Evolutionary conservation across 176 grass and related monocot genomes (phyloP), one percentile per base, ranked within the genome.

Genomic region (Saccharum officinarum): DNA sequence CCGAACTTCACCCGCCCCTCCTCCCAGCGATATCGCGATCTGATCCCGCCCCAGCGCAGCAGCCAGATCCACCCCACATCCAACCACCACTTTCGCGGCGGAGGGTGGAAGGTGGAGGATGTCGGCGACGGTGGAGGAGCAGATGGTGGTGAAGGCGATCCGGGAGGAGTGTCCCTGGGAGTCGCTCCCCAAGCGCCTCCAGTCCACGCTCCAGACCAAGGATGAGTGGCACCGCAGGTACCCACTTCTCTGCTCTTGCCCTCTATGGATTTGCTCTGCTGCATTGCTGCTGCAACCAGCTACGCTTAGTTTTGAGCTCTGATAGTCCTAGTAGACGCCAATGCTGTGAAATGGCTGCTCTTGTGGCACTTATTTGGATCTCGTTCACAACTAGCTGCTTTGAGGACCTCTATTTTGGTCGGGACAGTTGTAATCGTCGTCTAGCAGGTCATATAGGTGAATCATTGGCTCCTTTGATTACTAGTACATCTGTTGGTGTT

Each of bases 191-290:
- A 99, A 92, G 90, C 87, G 97, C 73, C 88, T 99, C 44, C 94
- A 96, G 79, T 64, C 86, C 23, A 84, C 83, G 12, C 86, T 99
- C 23, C 77, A 81, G 50, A 92, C 86, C 45, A 96, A 94, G 84
- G 97, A 99, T 10, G 93, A 99, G 83, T 99, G 97, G 97, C 93
- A 99, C 75, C 88, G 86, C 76, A 92, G 95, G 95, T 95, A 80
- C 47, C 25, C 23, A 38, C 4, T 12, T 47, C 10, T 22, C 33
- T 45, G n/a, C 33, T 44, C 10, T 49, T 33, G 22, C 31, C 23
- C 20, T 44, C 64, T 47, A 22, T 82, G 83, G 45, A 67, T 52
- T 67, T 52, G 71, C 71, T 86, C 72, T 42, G 78, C 82, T 76
- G 20, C 17, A 22, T 28, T 38, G 69, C 87, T 81, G 37, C 14